Evolutionary conservation across 306 rosid genomes (phyloP).

Genomic region (Prosopis cineraria): DNA sequence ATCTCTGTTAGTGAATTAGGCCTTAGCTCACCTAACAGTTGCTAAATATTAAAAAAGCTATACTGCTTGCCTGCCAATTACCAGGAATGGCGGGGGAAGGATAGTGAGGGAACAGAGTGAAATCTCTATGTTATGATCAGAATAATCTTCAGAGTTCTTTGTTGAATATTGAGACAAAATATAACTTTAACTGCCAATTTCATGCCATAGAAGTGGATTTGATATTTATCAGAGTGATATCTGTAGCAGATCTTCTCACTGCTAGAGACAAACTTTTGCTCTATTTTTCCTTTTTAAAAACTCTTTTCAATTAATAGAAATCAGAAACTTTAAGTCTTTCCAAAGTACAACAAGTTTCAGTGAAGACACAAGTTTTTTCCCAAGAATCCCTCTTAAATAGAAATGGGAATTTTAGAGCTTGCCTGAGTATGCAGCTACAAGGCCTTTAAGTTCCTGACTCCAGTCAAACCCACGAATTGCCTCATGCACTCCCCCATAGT

Average conservation of each 20-base stretch:
- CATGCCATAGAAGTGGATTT: background rate
- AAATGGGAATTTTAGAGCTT: slow-evolving; percentile 34
- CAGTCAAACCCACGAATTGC: slow-evolving; percentile 77
- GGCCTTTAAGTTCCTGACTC: slow-evolving; percentile 69
- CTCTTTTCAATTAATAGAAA: background rate
- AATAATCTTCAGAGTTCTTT: background rate
- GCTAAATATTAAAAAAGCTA: background rate
- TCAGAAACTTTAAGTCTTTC: background rate
- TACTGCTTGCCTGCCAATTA: background rate
- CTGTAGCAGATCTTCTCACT: background rate
- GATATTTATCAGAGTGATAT: background rate
- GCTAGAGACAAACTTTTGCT: background rate
- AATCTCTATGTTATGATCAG: background rate
- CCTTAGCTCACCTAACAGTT: background rate
- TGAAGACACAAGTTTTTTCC: slow-evolving; percentile 20
- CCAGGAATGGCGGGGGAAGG: background rate
- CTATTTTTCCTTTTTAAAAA: background rate
- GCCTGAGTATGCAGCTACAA: slow-evolving; percentile 86
- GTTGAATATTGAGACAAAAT: background rate
- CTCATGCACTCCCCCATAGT: slow-evolving; percentile 67
- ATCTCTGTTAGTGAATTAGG: background rate
- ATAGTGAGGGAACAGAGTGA: background rate
- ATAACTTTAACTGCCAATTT: background rate
- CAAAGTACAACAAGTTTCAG: background rate
- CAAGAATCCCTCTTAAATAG: slow-evolving; percentile 30